phyloP scores from a whole-genome alignment of 768 basidiomycete species.

The Mycena chlorophos region DNA sequence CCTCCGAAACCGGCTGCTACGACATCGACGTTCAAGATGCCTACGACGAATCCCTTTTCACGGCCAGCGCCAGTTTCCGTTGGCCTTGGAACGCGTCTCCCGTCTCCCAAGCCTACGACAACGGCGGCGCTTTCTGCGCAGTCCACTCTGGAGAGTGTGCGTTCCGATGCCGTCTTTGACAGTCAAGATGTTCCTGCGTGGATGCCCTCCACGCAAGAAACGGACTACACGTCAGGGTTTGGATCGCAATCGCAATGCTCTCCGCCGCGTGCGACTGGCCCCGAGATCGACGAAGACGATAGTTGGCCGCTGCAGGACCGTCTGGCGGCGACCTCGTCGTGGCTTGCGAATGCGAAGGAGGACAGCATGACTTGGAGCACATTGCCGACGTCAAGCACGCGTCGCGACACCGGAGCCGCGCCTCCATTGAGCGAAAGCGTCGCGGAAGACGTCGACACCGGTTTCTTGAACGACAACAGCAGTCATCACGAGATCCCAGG shows the following conservation, averaged over 20 bases:
- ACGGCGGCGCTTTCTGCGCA: constrained; percentile 45
- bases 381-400: constrained; percentile 58
- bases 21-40: constrained; percentile 36
- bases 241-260: constrained; percentile 36
- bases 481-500: constrained; percentile 28
- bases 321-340: constrained; percentile 52
- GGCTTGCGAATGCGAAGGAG: constrained; percentile 62
- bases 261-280: constrained; percentile 27
- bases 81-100: constrained; percentile 40
- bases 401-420: constrained; percentile 39
- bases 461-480: constrained; percentile 14
- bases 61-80: constrained; percentile 47
- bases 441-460: background rate
- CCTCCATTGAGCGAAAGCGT: background rate
- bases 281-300: constrained; percentile 57
- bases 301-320: constrained; percentile 78
- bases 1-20: constrained; percentile 22
- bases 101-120: constrained; percentile 28
- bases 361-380: constrained; percentile 81
- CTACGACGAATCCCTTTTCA: constrained; percentile 39
- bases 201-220: constrained; percentile 63
- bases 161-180: constrained; percentile 55
- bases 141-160: constrained; percentile 54
- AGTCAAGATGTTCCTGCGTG: constrained; percentile 49
- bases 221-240: constrained; percentile 43